Evolutionary conservation across 495 filamentous ascomycete genomes (phyloP).

Genomic region (Penicillium bovifimosum): DNA sequence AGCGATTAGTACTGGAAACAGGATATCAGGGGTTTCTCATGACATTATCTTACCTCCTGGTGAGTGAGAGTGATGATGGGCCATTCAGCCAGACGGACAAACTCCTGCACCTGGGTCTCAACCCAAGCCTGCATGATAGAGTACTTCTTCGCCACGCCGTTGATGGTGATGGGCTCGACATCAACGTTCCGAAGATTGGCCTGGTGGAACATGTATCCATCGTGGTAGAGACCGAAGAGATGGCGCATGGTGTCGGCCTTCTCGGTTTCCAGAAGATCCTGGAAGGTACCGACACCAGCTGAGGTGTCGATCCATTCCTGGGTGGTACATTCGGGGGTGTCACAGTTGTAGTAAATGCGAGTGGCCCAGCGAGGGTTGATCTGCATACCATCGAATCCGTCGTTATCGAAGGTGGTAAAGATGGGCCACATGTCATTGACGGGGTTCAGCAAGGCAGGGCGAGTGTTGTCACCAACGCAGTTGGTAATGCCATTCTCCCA

Average conservation of each 20-base stretch:
- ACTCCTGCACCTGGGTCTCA: conserved; percentile 53
- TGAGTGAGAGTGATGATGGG: conserved; percentile 52
- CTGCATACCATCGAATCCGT: conserved; percentile 53
- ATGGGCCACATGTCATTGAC: conserved; percentile 50
- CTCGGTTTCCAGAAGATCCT: conserved; percentile 45
- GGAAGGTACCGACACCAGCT: conserved; percentile 44
- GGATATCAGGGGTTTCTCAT: background rate
- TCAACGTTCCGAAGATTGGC: conserved; percentile 54
- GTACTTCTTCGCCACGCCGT: conserved; percentile 41
- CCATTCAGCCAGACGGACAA: conserved; percentile 54
- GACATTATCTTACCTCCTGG: conserved; percentile 36
- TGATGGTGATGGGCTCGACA: conserved; percentile 44
- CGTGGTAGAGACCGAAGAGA: conserved; percentile 50
- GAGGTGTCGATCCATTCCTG: conserved; percentile 59
- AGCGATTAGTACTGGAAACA: background rate
- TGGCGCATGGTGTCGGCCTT: conserved; percentile 49
- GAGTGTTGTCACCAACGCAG: conserved; percentile 61
- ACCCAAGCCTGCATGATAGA: conserved; percentile 59
- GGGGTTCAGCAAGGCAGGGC: conserved; percentile 44
- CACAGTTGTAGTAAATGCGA: conserved; percentile 62
- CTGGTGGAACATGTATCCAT: conserved; percentile 49
- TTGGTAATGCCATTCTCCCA: conserved; percentile 52
- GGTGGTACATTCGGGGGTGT: conserved; percentile 48
- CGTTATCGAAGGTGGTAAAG: conserved; percentile 42
- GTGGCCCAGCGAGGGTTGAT: conserved; percentile 59